phyloP scores from a whole-genome alignment of 208 protist genomes.

The Leishmania tarentolae region DNA sequence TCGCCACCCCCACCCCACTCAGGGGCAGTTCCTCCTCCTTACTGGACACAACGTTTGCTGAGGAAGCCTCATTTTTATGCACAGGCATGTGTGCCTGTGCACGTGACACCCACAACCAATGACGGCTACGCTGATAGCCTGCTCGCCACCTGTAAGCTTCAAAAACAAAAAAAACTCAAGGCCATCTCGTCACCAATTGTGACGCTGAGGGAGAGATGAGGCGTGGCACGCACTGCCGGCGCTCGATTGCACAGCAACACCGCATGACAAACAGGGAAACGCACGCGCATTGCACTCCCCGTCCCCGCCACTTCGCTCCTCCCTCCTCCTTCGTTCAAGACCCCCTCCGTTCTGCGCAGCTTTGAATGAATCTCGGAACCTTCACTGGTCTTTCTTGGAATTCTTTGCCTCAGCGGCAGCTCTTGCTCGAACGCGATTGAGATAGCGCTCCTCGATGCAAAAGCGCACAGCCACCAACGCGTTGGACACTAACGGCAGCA shows the following conservation, averaged over 20 bases:
- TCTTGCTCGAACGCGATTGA: conserved; percentile 1
- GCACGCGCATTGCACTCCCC: background rate
- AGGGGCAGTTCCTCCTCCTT: background rate
- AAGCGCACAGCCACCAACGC: conserved; percentile 44
- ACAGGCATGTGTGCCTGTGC: background rate
- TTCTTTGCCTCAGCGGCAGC: background rate
- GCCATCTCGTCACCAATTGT: background rate
- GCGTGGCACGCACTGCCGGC: background rate
- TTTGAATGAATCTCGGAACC: background rate
- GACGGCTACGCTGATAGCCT: background rate
- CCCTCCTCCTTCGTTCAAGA: background rate
- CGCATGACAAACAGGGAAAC: background rate
- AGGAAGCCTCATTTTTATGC: background rate
- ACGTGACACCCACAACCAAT: background rate
- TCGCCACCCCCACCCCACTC: background rate
- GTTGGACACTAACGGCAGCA: conserved; percentile 53
- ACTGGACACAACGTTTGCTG: background rate
- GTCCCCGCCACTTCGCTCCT: background rate
- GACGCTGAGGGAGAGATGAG: background rate
- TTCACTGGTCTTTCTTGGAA: conserved; percentile 9
- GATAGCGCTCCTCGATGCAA: conserved; percentile 15
- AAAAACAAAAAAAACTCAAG: background rate
- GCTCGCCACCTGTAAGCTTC: background rate
- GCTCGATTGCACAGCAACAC: background rate
- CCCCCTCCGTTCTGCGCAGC: background rate